Evolutionary conservation across 768 basidiomycete genomes (phyloP).

Genomic region (Agaricus sinodeliciosus): DNA sequence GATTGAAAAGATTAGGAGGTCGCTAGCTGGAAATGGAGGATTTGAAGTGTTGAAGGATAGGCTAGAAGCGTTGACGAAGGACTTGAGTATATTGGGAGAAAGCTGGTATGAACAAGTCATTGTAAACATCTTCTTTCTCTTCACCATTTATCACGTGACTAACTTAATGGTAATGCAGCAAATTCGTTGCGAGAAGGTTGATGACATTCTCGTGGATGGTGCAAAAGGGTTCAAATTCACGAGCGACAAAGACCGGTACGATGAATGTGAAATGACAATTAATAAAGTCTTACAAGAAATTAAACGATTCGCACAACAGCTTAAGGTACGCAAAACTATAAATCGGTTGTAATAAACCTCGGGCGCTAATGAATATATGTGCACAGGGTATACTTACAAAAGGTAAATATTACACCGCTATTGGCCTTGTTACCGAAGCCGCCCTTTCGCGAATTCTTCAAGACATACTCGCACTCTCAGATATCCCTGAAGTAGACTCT

Average conservation of each 20-base stretch:
- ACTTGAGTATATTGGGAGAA: slow-evolving; percentile 51
- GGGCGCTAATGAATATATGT: background rate
- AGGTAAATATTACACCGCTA: slow-evolving; percentile 61
- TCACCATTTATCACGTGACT: background rate
- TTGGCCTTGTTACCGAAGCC: slow-evolving; percentile 67
- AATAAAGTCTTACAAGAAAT: slow-evolving; percentile 58
- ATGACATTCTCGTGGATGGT: slow-evolving; percentile 39
- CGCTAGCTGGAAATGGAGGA: slow-evolving; percentile 2
- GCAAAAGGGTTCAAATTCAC: slow-evolving; percentile 66
- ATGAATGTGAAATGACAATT: slow-evolving; percentile 68
- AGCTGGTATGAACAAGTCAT: slow-evolving; percentile 69
- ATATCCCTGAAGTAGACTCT: slow-evolving; percentile 87
- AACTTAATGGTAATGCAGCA: slow-evolving; percentile 29
- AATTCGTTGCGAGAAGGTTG: slow-evolving; percentile 36
- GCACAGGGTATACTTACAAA: slow-evolving; percentile 60
- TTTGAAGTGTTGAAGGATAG: slow-evolving; percentile 31
- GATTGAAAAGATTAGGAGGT: slow-evolving; percentile 33
- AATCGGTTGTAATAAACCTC: background rate
- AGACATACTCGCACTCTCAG: slow-evolving; percentile 69
- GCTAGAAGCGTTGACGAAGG: slow-evolving; percentile 42
- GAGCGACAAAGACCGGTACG: slow-evolving; percentile 65
- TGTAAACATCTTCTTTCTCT: slow-evolving; percentile 31
- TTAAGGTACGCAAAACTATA: slow-evolving; percentile 52
- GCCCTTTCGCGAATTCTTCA: slow-evolving; percentile 60
- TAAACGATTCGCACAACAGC: slow-evolving; percentile 51